phyloP scores from a whole-genome alignment of 345 rosid genomes.

The Gossypium raimondii region DNA sequence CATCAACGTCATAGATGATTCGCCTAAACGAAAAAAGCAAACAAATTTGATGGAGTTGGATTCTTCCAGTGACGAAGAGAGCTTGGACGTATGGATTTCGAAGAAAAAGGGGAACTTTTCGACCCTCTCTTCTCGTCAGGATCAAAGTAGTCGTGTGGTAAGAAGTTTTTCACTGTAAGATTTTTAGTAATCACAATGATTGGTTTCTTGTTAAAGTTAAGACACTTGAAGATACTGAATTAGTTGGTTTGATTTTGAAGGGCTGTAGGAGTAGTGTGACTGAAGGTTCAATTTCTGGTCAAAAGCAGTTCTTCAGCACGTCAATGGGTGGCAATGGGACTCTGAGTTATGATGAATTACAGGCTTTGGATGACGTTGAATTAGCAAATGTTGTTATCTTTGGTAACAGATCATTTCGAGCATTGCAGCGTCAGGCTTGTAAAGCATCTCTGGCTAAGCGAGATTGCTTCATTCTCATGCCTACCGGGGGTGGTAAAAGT shows the following conservation, averaged over 20 bases:
- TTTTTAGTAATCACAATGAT: not conserved
- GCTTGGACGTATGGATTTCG: slow-evolving; percentile 16
- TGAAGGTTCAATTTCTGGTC: slow-evolving; percentile 37
- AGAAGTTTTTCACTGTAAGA: slow-evolving; percentile 3
- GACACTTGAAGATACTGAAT: not conserved
- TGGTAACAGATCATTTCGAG: slow-evolving; percentile 59
- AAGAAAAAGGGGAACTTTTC: slow-evolving; percentile 22
- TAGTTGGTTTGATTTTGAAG: slow-evolving; percentile 38
- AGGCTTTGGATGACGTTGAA: slow-evolving; percentile 76
- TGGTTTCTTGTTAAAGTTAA: not conserved
- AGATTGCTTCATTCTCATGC: slow-evolving; percentile 88
- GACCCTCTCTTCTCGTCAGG: slow-evolving; percentile 8
- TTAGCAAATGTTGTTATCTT: slow-evolving; percentile 84
- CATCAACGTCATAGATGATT: slow-evolving; percentile 48
- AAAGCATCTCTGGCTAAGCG: slow-evolving; percentile 57
- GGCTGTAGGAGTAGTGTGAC: slow-evolving; percentile 38
- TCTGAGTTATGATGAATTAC: slow-evolving; percentile 62
- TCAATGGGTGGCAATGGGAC: slow-evolving; percentile 29
- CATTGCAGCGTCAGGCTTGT: slow-evolving; percentile 83
- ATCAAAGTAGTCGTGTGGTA: slow-evolving; percentile 29
- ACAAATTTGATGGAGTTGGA: slow-evolving; percentile 48
- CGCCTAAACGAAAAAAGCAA: slow-evolving; percentile 36
- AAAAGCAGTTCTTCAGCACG: slow-evolving; percentile 22
- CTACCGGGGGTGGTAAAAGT: slow-evolving; percentile 94
- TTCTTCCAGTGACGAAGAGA: slow-evolving; percentile 55